phyloP scores from a whole-genome alignment of 2,329 filamentous ascomycete species.

The Cercospora zeina region DNA sequence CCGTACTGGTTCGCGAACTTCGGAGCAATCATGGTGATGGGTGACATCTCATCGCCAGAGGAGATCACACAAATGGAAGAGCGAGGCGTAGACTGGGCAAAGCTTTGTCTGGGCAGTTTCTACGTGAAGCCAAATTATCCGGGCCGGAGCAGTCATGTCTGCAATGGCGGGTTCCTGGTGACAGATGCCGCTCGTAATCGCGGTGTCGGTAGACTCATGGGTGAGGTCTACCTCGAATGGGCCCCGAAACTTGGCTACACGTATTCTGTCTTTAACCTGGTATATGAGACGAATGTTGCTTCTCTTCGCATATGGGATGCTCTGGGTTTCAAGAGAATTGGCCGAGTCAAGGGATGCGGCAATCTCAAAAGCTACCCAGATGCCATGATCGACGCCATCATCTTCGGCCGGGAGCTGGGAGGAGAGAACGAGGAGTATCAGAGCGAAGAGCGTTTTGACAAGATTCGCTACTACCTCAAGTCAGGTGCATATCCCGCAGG shows the following conservation, averaged over 20 bases:
- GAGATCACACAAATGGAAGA: conserved; percentile 52
- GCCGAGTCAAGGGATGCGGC: conserved; percentile 64
- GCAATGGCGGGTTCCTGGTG: conserved; percentile 61
- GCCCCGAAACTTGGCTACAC: conserved; percentile 69
- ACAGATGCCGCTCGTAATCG: conserved; percentile 51
- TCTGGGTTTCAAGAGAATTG: conserved; percentile 88
- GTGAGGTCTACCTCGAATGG: conserved; percentile 55
- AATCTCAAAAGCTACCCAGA: conserved; percentile 51
- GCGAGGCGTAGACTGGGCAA: conserved; percentile 66
- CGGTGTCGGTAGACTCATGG: conserved; percentile 55
- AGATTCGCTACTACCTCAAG: conserved; percentile 96
- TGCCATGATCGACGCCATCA: conserved; percentile 53
- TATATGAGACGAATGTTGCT: conserved; percentile 90
- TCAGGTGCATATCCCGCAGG: conserved; percentile 90
- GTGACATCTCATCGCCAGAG: conserved; percentile 65
- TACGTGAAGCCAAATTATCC: conserved; percentile 95
- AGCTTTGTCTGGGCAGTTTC: conserved; percentile 82
- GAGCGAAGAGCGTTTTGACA: conserved; percentile 96
- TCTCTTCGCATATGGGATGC: conserved; percentile 91
- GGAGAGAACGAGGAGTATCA: conserved; percentile 76
- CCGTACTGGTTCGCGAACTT: conserved; percentile 92
- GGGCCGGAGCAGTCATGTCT: conserved; percentile 84
- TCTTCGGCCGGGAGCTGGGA: conserved; percentile 61
- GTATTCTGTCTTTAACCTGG: conserved; percentile 91
- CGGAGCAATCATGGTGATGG: conserved; percentile 81